These are phyloP conservation scores for Phylloporus rhodoxanthus DNA, from an alignment of 768 basidiomycete genomes.

Conservation along the genomic window DNA sequence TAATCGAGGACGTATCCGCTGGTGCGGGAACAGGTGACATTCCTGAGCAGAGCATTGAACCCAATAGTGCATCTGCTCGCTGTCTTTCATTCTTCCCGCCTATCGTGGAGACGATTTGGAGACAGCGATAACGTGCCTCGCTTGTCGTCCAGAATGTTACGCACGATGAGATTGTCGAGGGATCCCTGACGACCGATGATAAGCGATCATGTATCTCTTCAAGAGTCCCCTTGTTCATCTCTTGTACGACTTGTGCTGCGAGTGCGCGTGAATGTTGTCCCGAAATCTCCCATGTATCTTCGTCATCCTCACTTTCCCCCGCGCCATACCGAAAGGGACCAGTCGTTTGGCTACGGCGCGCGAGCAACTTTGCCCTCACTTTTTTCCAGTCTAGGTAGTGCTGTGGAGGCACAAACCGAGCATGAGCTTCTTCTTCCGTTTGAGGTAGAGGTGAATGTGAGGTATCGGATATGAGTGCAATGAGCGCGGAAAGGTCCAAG, in stretches of 20 bases:
- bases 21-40: slow-evolving; percentile 9
- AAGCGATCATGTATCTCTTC: slow-evolving; percentile 56
- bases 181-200: slow-evolving; percentile 4
- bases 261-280: slow-evolving; percentile 65
- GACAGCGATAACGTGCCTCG: slow-evolving; percentile 68
- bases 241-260: slow-evolving; percentile 65
- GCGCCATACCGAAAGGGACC: slow-evolving; percentile 11
- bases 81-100: slow-evolving; percentile 64
- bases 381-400: slow-evolving; percentile 59
- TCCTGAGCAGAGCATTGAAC: slow-evolving; percentile 9
- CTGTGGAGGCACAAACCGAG: slow-evolving; percentile 56
- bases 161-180: background rate
- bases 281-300: slow-evolving; percentile 27
- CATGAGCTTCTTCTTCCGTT: slow-evolving; percentile 50
- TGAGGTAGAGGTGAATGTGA: slow-evolving; percentile 65
- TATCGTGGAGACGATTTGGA: slow-evolving; percentile 75
- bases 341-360: background rate
- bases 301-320: slow-evolving; percentile 1
- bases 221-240: slow-evolving; percentile 60
- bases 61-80: slow-evolving; percentile 59
- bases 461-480: slow-evolving; percentile 79
- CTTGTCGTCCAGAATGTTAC: slow-evolving; percentile 76
- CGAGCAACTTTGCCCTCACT: slow-evolving; percentile 15
- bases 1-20: background rate
- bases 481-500: slow-evolving; percentile 77